Base-by-base conservation (phyloP, 176 grass and related monocot species). In the Oryza nivara region DNA sequence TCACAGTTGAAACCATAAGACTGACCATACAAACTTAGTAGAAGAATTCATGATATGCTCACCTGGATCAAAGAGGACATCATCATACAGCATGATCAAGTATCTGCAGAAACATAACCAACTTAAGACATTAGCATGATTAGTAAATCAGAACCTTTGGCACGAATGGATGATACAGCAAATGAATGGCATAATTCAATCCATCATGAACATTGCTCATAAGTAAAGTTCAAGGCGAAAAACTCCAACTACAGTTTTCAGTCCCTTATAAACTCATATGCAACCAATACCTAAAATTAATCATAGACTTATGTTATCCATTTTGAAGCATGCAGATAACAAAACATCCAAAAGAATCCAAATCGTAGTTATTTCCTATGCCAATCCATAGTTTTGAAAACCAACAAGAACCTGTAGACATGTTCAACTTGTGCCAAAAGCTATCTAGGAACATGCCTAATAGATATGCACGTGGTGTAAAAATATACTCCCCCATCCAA, bases 31-130 rank as follows among this genome's bases (percentile, higher is more conserved):
- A 82, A 61, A 68, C 2, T 35, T 73, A 49, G 82, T 32, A 11
- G 47, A 26, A 9, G 38, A 41, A 36, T 74, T 75, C 74, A 15
- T 76, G 58, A 20, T 45, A 80, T 72, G 41, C 81, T 60, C 60
- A 91, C 89, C 89, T 91, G 77, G 56, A 84, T 80, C 72, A 46
- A 84, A 76, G 65, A 69, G 34, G 25, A 19, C 52, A 76, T 87
- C n/a, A 51, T 16, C 11, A 88, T 36, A 48, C 80, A 88, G 76
- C 19, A 3, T 0, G 0, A 41, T 91, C 76, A 91, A 84, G 65
- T 72, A 81, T 88, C 89, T 91, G 85, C 81, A 80, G 52, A 70
- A 83, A 80, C 76, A 66, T 14, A 4, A 80, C 34, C 65, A 88
- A 67, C 12, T 67, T 35, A 65, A 82, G 7, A 19, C 16, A 78